phyloP scores from a whole-genome alignment of 1,139 yeast species.

The Scheffersomyces insectosa region DNA sequence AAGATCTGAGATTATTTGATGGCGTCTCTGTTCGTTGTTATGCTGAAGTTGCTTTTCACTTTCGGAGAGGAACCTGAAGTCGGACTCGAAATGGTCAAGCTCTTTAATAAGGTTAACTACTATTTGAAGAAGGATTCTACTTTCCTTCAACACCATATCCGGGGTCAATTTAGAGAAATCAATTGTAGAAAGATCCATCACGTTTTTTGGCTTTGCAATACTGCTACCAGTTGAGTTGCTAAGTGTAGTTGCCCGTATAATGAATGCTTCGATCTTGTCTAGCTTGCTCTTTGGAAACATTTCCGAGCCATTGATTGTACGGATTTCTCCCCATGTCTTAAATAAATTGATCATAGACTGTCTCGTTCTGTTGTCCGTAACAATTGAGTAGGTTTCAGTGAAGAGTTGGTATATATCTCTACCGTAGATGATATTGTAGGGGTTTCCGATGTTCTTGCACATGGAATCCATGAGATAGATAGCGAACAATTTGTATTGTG shows the following conservation, averaged over 20 bases:
- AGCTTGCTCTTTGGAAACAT: constrained; percentile 34
- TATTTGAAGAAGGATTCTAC: constrained; percentile 19
- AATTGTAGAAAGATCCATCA: constrained; percentile 1
- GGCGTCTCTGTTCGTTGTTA: constrained; percentile 22
- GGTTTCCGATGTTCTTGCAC: constrained; percentile 45
- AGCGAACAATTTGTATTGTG: constrained; percentile 39
- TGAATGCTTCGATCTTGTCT: constrained; percentile 38
- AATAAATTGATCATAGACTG: constrained; percentile 40
- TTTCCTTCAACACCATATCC: constrained; percentile 23
- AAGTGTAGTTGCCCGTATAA: constrained; percentile 38
- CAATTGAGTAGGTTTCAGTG: constrained; percentile 40
- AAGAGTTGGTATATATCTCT: constrained; percentile 34
- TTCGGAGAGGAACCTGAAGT: neutral
- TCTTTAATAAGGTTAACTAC: constrained; percentile 17
- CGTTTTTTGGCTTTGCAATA: neutral
- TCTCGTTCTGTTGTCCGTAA: constrained; percentile 40
- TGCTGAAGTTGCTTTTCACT: constrained; percentile 13
- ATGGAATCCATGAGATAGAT: constrained; percentile 46
- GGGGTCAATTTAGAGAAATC: constrained; percentile 11
- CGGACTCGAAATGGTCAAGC: neutral
- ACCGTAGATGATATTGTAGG: constrained; percentile 42
- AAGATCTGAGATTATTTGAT: constrained; percentile 30
- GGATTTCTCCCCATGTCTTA: constrained; percentile 40
- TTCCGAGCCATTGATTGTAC: constrained; percentile 35
- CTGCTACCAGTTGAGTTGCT: constrained; percentile 4